phyloP scores from a whole-genome alignment of 202 grass and related monocot species.

The Zizania palustris region DNA sequence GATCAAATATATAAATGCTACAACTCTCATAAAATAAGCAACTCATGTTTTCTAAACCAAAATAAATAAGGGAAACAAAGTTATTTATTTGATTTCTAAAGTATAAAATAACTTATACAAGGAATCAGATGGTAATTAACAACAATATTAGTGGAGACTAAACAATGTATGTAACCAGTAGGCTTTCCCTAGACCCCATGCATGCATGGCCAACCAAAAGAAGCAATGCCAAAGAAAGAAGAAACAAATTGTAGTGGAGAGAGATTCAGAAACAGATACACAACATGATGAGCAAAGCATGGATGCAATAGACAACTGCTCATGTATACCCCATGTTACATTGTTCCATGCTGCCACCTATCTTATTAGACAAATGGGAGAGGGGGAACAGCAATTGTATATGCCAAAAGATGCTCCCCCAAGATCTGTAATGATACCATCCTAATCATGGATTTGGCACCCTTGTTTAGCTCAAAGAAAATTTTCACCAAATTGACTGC shows the following conservation, averaged over 20 bases:
- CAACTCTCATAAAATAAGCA: too few species aligned
- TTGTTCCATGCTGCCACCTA: conserved; percentile 45
- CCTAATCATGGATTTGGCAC: conserved; percentile 56
- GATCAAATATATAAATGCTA: too few species aligned
- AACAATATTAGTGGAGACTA: conserved; percentile 3
- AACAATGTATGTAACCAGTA: conserved; percentile 23
- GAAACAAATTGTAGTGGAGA: conserved; percentile 43
- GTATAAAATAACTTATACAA: too few species aligned
- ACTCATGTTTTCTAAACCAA: too few species aligned
- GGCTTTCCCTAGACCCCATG: conserved; percentile 7
- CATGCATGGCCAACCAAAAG: conserved; percentile 38
- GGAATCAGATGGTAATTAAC: conserved; percentile 20
- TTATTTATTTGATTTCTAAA: too few species aligned
- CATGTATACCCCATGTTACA: conserved; percentile 50
- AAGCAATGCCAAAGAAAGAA: conserved; percentile 45
- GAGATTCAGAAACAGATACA: conserved; percentile 25
- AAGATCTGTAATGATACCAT: conserved; percentile 60
- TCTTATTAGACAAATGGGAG: conserved; percentile 37
- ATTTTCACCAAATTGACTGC: not conserved
- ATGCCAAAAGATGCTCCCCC: conserved; percentile 48
- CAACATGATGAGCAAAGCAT: not conserved
- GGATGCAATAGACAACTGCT: conserved; percentile 34
- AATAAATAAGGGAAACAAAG: too few species aligned
- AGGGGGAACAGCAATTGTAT: conserved; percentile 33
- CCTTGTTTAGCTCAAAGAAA: not conserved